phyloP scores from a whole-genome alignment of 805 yeast genomes.

The Yarrowia sp. region DNA sequence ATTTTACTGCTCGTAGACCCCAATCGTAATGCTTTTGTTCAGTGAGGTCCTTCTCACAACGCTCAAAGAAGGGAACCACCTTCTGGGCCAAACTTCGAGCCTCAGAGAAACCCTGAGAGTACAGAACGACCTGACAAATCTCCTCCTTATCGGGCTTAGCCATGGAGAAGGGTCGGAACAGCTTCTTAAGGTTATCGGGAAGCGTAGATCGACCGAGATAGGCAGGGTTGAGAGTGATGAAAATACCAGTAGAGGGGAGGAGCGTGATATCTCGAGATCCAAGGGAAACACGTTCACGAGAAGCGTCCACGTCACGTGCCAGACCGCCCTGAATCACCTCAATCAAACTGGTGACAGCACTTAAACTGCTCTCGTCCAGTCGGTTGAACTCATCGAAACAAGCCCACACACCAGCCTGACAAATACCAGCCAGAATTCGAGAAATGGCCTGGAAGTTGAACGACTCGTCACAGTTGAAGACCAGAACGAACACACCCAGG shows the following conservation, averaged over 20 bases:
- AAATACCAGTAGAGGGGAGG: constrained; percentile 60
- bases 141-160: constrained; percentile 68
- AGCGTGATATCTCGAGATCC: constrained; percentile 40
- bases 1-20: constrained; percentile 83
- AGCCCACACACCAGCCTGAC: constrained; percentile 90
- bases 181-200: constrained; percentile 84
- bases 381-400: constrained; percentile 96
- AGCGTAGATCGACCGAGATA: constrained; percentile 82
- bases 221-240: constrained; percentile 90
- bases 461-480: constrained; percentile 89
- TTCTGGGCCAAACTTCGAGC: constrained; percentile 56
- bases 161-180: constrained; percentile 80
- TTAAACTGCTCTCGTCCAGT: constrained; percentile 69
- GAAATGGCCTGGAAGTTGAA: constrained; percentile 83
- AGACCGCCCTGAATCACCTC: constrained; percentile 63
- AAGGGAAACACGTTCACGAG: background rate
- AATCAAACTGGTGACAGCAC: constrained; percentile 84
- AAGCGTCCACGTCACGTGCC: constrained; percentile 14
- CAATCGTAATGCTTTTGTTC: constrained; percentile 84
- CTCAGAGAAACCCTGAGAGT: constrained; percentile 70
- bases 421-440: constrained; percentile 76
- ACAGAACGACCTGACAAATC: constrained; percentile 75
- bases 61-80: constrained; percentile 63
- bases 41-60: constrained; percentile 55
- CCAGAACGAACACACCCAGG: constrained; percentile 80